phyloP scores from a whole-genome alignment of 192 early-diverging fungal genomes.

The Mortierella alpina region DNA sequence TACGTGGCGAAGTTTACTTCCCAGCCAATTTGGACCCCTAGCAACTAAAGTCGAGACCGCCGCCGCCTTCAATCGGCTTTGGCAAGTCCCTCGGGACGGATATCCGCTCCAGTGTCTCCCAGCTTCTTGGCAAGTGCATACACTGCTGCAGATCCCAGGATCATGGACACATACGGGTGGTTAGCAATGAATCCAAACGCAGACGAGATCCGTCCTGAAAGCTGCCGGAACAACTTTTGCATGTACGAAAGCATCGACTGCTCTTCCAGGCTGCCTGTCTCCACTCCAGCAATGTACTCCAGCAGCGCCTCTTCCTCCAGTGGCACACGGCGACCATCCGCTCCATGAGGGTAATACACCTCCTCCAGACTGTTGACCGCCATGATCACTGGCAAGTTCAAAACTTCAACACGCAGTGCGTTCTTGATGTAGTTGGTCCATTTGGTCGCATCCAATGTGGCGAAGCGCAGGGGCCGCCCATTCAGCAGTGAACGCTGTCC shows the following conservation, averaged over 20 bases:
- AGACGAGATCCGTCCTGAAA: slow-evolving; percentile 15
- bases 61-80: slow-evolving; percentile 30
- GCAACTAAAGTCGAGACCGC: no score
- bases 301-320: slow-evolving; percentile 24
- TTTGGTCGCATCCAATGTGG: slow-evolving; percentile 69
- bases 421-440: slow-evolving; percentile 71
- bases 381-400: slow-evolving; percentile 42
- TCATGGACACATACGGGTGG: slow-evolving; percentile 30
- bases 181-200: slow-evolving; percentile 6
- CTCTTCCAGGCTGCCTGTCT: slow-evolving; percentile 20
- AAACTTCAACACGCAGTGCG: slow-evolving; percentile 54
- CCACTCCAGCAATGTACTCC: slow-evolving; percentile 34
- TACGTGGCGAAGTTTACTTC: no score
- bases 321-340: slow-evolving; percentile 35
- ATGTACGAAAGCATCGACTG: slow-evolving; percentile 29
- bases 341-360: slow-evolving; percentile 18
- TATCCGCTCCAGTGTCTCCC: slow-evolving; percentile 10
- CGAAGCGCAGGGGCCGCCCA: slow-evolving; percentile 57
- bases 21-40: no score
- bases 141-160: not conserved
- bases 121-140: slow-evolving; percentile 27
- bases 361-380: slow-evolving; percentile 39
- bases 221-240: slow-evolving; percentile 16
- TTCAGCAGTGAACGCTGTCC: slow-evolving; percentile 11
- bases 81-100: slow-evolving; percentile 15